Percentiles rank a stretch among this genome's conserved stretches.
These are phyloP conservation scores for Aspergillus piperis DNA, from an alignment of 2,329 filamentous ascomycete genomes.

Conservation along the genomic window DNA sequence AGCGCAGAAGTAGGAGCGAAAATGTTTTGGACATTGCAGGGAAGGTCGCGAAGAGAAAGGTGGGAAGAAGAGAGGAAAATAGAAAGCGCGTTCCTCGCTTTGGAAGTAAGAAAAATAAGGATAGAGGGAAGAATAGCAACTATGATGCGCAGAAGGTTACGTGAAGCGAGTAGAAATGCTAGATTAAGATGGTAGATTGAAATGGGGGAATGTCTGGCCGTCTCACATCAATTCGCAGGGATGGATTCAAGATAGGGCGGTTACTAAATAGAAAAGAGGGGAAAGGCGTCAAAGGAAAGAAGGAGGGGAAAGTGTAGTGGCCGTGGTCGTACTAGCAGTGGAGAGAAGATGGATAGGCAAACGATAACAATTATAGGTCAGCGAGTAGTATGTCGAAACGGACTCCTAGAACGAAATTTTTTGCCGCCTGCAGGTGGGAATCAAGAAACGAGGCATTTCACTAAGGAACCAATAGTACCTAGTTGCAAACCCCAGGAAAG, in stretches of 20 bases:
- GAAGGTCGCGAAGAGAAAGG: background rate
- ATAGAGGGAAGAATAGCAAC: background rate
- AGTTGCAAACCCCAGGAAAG: background rate
- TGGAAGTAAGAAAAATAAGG: background rate
- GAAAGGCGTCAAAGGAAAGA: conserved; percentile 13
- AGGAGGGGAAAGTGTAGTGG: conserved; percentile 10
- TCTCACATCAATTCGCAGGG: background rate
- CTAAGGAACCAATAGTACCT: conserved; percentile 11
- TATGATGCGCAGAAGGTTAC: background rate
- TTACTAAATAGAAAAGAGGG: conserved; percentile 4
- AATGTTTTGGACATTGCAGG: background rate
- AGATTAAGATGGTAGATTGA: background rate
- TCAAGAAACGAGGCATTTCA: conserved; percentile 12
- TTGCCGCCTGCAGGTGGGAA: conserved; percentile 19
- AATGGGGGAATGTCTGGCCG: background rate
- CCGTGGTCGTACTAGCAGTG: conserved; percentile 10
- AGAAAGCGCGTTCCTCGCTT: background rate
- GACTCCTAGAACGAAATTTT: conserved; percentile 15
- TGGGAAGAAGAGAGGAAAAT: too few species aligned
- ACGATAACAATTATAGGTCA: conserved; percentile 18
- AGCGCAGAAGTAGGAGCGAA: background rate
- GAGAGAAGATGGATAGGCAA: conserved; percentile 19
- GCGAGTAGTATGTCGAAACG: conserved; percentile 17
- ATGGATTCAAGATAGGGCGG: background rate
- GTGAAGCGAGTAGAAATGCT: background rate